Evolutionary conservation across 2,329 filamentous ascomycete genomes (phyloP).

Genomic region (Fusarium mundagurra): DNA sequence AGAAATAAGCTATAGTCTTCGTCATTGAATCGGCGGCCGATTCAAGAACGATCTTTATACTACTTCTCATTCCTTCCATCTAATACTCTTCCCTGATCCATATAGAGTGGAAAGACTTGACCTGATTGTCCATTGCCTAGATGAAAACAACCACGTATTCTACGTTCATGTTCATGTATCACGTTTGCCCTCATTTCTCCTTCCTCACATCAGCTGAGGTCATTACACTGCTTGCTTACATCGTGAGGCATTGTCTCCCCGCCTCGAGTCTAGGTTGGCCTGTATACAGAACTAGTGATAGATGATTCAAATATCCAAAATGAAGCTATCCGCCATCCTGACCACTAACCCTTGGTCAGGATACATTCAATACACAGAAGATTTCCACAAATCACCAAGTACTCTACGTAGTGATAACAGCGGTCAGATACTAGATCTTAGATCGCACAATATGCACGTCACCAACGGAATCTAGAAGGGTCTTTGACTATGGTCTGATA

Average conservation of each 20-base stretch:
- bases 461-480: not conserved
- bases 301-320: rapidly evolving
- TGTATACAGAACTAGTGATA: not conserved
- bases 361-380: not conserved
- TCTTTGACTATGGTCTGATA: too few relatives aligned
- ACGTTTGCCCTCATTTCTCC: not conserved
- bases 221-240: not conserved
- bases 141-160: rapidly evolving
- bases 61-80: rapidly evolving
- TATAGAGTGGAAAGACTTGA: rapidly evolving
- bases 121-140: rapidly evolving
- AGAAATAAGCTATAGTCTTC: rapidly evolving
- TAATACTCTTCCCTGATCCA: rapidly evolving
- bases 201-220: not conserved
- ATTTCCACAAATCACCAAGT: not conserved
- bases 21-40: rapidly evolving
- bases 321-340: not conserved
- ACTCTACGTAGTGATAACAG: rapidly evolving
- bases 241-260: not conserved
- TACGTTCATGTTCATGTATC: not conserved
- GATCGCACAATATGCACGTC: not conserved
- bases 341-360: not conserved
- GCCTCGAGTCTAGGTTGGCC: not conserved
- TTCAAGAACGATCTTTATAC: not conserved
- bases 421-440: not conserved